Percentiles rank a stretch among this genome's conserved stretches.
Conservation (phyloP, 2,329 filamentous ascomycete genomes). For the Ceratocystis cubensis region DNA sequence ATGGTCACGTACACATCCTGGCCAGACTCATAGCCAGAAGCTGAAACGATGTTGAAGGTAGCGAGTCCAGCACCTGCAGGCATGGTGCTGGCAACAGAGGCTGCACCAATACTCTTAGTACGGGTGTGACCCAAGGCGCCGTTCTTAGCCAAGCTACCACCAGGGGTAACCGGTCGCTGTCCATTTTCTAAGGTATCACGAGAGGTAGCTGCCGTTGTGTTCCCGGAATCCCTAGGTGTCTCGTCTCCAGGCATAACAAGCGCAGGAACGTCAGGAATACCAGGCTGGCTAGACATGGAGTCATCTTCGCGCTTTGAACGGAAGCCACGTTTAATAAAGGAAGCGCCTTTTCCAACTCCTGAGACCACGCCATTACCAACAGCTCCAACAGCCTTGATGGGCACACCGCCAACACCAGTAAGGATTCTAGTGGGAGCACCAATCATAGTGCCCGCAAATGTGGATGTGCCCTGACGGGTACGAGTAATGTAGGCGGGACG, state of each 20-base stretch:
- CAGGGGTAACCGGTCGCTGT: slow-evolving; percentile 19
- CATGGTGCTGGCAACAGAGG: slow-evolving; percentile 53
- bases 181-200: slow-evolving; percentile 26
- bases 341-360: slow-evolving; percentile 69
- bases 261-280: slow-evolving; percentile 33
- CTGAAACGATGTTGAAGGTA: slow-evolving; percentile 65
- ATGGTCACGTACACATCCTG: slow-evolving; percentile 69
- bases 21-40: slow-evolving; percentile 61
- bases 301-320: slow-evolving; percentile 55
- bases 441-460: slow-evolving; percentile 82
- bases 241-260: slow-evolving; percentile 25
- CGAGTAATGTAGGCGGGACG: slow-evolving; percentile 83
- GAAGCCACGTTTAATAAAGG: slow-evolving; percentile 78
- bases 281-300: slow-evolving; percentile 34
- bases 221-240: slow-evolving; percentile 22
- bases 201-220: slow-evolving; percentile 24
- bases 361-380: slow-evolving; percentile 49
- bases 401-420: slow-evolving; percentile 64
- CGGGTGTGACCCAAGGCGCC: slow-evolving; percentile 33
- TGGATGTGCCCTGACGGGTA: slow-evolving; percentile 77
- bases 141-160: slow-evolving; percentile 26
- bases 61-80: slow-evolving; percentile 61
- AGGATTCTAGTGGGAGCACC: slow-evolving; percentile 77
- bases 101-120: slow-evolving; percentile 47
- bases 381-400: slow-evolving; percentile 73